Percentiles rank a stretch among this genome's conserved stretches.
These are phyloP conservation scores for Coemansia sp. DNA, from an alignment of 192 early-diverging fungal genomes.

Conservation along the genomic window DNA sequence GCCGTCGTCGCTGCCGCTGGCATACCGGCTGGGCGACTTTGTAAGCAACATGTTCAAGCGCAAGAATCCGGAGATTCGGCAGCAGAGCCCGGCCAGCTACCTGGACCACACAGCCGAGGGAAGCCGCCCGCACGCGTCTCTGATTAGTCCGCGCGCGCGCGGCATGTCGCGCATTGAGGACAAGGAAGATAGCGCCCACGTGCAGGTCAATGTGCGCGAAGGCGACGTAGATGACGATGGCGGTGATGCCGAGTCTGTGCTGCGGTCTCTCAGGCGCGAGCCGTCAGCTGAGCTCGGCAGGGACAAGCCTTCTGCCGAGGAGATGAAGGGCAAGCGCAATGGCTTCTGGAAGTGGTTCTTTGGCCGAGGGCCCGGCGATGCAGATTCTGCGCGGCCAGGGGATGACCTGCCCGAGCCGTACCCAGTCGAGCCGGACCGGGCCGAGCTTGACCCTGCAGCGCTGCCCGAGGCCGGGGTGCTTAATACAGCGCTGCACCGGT, in stretches of 20 bases:
- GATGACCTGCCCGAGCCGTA: neutral
- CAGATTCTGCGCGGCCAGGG: neutral
- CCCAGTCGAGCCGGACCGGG: neutral
- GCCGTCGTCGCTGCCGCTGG: constrained; percentile 11
- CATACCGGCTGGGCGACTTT: constrained; percentile 27
- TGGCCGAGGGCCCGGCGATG: constrained; percentile 6
- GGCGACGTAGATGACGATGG: no score
- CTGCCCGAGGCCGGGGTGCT: constrained; percentile 2
- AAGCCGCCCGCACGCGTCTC: constrained; percentile 14
- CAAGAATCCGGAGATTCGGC: neutral
- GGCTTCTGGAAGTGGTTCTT: constrained; percentile 19
- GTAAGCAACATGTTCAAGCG: constrained; percentile 9
- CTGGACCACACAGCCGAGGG: constrained; percentile 7
- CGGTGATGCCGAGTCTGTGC: constrained; percentile 12
- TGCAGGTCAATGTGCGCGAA: constrained; percentile 5
- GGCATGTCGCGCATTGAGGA: constrained; percentile 21
- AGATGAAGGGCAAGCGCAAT: neutral
- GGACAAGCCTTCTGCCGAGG: neutral
- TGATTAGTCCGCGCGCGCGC: constrained; percentile 13
- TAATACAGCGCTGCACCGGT: neutral
- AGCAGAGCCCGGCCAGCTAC: constrained; percentile 19
- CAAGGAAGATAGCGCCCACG: constrained; percentile 2
- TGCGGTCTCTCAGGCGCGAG: constrained; percentile 21
- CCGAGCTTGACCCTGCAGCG: neutral
- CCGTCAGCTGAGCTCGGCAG: constrained; percentile 1